Conservation (phyloP, 2,329 filamentous ascomycete species). For the Pseudogymnoascus pannorum region DNA sequence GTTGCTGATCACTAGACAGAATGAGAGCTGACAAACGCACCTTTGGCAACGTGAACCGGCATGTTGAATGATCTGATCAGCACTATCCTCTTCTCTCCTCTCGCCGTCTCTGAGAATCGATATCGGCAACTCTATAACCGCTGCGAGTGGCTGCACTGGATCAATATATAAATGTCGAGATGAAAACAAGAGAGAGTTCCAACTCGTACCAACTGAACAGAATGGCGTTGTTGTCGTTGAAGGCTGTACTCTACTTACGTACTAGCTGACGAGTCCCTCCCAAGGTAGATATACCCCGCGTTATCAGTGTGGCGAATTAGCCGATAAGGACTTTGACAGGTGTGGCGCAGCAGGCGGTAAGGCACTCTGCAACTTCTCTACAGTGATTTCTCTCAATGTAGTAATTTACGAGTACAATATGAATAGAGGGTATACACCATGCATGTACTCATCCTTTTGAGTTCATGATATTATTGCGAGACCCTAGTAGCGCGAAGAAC, state of each 20-base stretch:
- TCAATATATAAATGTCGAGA: background rate
- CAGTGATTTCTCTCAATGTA: background rate
- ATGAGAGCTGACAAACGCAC: background rate
- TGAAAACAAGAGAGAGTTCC: background rate
- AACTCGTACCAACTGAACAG: background rate
- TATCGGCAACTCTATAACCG: background rate
- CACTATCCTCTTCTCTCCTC: background rate
- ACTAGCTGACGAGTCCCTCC: constrained; percentile 6
- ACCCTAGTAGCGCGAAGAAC: background rate
- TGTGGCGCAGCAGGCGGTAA: constrained; percentile 9
- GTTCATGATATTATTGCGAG: background rate
- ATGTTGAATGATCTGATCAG: constrained; percentile 7
- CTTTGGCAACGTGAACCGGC: constrained; percentile 10
- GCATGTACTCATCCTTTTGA: background rate
- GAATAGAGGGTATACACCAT: background rate
- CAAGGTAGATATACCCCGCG: background rate
- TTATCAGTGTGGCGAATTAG: constrained; percentile 6
- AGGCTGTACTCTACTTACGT: background rate
- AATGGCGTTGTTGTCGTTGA: background rate
- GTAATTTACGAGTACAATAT: background rate
- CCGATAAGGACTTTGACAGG: constrained; percentile 9
- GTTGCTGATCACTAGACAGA: background rate
- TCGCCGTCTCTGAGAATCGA: background rate
- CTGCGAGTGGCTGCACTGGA: background rate
- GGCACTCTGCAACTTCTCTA: background rate